A percentile compares a stretch with the other conserved stretches of the same genome.
Conservation (phyloP, 1,284 basidiomycete genomes). For the Rhodotorula sp. region DNA sequence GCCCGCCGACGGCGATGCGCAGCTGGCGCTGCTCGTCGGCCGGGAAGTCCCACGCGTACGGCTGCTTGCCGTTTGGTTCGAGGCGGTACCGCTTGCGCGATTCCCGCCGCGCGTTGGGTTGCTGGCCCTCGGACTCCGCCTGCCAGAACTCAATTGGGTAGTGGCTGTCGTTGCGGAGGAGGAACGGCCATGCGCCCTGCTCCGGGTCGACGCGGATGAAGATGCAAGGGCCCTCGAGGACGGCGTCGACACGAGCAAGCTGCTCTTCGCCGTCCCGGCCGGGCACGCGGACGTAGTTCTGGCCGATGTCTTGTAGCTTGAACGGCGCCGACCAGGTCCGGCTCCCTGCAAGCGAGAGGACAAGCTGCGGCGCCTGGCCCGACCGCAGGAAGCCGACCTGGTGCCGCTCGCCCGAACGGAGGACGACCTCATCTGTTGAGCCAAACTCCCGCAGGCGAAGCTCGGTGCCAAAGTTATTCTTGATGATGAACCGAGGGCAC, state of each 20-base stretch:
- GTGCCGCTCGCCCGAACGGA: constrained; percentile 64
- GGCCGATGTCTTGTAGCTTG: constrained; percentile 88
- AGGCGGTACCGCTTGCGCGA: constrained; percentile 58
- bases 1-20: constrained; percentile 62
- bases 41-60: constrained; percentile 95
- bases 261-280: constrained; percentile 56
- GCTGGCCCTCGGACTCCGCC: constrained; percentile 54
- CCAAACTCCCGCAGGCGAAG: constrained; percentile 86
- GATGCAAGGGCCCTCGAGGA: constrained; percentile 84
- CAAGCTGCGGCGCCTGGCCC: constrained; percentile 65
- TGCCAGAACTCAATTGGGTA: constrained; percentile 73
- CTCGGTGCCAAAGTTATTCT: constrained; percentile 71
- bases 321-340: constrained; percentile 92
- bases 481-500: constrained; percentile 85
- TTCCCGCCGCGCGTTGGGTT: constrained; percentile 38
- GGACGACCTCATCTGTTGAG: constrained; percentile 54
- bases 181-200: constrained; percentile 80
- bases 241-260: constrained; percentile 78
- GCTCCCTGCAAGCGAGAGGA: constrained; percentile 76
- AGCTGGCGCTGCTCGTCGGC: constrained; percentile 82
- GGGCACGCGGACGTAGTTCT: constrained; percentile 72
- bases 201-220: constrained; percentile 76
- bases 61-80: constrained; percentile 60
- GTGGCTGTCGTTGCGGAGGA: constrained; percentile 86
- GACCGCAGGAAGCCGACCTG: constrained; percentile 70